phyloP scores from a whole-genome alignment of 345 rosid species.

The Clarkia xantiana region DNA sequence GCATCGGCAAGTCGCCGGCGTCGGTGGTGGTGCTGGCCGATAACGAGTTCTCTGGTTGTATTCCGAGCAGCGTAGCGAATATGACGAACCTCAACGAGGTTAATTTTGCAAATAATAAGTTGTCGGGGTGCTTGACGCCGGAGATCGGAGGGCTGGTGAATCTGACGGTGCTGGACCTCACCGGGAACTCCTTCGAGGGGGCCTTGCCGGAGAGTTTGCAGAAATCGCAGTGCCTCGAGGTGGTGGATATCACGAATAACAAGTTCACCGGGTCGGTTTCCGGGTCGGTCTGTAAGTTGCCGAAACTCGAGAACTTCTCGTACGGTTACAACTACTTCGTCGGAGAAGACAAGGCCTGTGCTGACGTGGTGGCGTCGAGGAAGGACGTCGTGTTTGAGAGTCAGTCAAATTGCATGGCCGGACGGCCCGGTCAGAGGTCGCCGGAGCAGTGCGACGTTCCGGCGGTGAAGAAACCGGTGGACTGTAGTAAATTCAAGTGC shows the following conservation, averaged over 20 bases:
- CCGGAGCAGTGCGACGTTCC: conserved; percentile 20
- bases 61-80: conserved; percentile 42
- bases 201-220: conserved; percentile 22
- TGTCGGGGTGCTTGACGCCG: conserved; percentile 45
- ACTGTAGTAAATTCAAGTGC: conserved; percentile 46
- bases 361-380: conserved; percentile 10
- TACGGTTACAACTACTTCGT: conserved; percentile 39
- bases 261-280: conserved; percentile 32
- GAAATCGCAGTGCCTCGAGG: conserved; percentile 1
- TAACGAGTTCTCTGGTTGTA: conserved; percentile 45
- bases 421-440: conserved; percentile 30
- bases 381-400: conserved; percentile 27
- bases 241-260: conserved; percentile 6
- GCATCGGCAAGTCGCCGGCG: conserved; percentile 38
- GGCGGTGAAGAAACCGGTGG: conserved; percentile 35
- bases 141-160: conserved; percentile 45
- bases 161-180: conserved; percentile 33
- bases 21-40: conserved; percentile 42
- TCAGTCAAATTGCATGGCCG: conserved; percentile 31
- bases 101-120: conserved; percentile 29
- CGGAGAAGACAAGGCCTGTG: conserved; percentile 36
- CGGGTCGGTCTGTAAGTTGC: conserved; percentile 28
- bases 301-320: conserved; percentile 30
- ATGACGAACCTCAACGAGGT: conserved; percentile 45
- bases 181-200: conserved; percentile 33